Conservation (phyloP, 768 basidiomycete genomes). For the Mrakia gelida region DNA sequence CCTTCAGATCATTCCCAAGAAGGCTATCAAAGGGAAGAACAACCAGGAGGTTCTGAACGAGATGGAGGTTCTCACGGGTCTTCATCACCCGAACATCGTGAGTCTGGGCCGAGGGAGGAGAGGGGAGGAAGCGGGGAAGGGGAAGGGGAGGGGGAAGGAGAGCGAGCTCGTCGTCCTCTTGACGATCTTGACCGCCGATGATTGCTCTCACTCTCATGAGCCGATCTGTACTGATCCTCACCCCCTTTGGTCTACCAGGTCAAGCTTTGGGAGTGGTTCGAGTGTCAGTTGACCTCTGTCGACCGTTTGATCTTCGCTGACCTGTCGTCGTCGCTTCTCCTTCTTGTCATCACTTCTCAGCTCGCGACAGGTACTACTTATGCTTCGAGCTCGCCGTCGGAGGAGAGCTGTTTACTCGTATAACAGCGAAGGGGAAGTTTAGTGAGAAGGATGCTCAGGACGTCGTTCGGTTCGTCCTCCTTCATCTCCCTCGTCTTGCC, state of each 20-base stretch:
- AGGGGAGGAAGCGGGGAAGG: too few relatives aligned
- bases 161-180: neutral
- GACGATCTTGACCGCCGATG: too few relatives aligned
- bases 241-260: conserved; percentile 52
- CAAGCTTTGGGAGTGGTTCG: conserved; percentile 95
- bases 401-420: conserved; percentile 89
- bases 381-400: conserved; percentile 89
- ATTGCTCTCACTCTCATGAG: neutral
- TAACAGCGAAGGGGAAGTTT: conserved; percentile 79
- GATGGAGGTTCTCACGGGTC: conserved; percentile 76
- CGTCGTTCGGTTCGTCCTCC: conserved; percentile 60
- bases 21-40: conserved; percentile 85
- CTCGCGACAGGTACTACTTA: conserved; percentile 62
- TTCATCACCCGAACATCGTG: conserved; percentile 80
- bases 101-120: conserved; percentile 37
- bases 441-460: conserved; percentile 84
- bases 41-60: conserved; percentile 73
- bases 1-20: conserved; percentile 71
- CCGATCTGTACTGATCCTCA: neutral
- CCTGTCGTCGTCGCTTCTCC: too few relatives aligned
- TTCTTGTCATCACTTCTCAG: neutral
- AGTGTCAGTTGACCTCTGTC: conserved; percentile 57
- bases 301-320: neutral
- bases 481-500: neutral
- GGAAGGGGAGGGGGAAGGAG: neutral